Evolutionary conservation across 2,329 filamentous ascomycete genomes (phyloP).

Genomic region (Aspergillus sp.): DNA sequence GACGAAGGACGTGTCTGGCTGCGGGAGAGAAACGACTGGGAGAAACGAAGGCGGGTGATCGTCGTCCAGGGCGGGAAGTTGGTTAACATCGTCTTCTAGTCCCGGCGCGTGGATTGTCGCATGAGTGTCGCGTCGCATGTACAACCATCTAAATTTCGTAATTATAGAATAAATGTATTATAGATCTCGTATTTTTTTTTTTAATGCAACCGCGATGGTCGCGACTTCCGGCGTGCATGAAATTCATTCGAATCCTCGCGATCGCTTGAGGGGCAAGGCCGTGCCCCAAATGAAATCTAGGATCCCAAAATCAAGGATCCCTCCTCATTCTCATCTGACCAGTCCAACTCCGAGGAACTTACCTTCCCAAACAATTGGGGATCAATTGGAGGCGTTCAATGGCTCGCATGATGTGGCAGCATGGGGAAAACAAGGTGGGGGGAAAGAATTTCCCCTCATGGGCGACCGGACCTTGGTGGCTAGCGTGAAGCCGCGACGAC

Average conservation of each 20-base stretch:
- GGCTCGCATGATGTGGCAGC: slow-evolving; percentile 6
- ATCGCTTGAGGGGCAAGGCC: not conserved
- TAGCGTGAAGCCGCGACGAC: not conserved
- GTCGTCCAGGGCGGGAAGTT: slow-evolving; percentile 66
- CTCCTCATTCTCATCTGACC: not conserved
- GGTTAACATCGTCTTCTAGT: slow-evolving; percentile 69
- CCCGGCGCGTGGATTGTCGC: not conserved
- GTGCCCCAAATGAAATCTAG: not conserved
- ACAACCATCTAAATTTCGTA: not conserved
- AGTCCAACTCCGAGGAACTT: not conserved
- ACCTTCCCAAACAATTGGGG: not conserved
- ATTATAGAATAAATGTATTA: not conserved
- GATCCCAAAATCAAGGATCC: not conserved
- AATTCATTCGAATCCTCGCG: too few species aligned
- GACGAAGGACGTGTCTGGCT: slow-evolving; percentile 61
- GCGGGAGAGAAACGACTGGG: slow-evolving; percentile 49
- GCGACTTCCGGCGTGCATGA: too few species aligned
- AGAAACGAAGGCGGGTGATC: slow-evolving; percentile 62
- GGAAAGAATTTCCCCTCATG: slow-evolving; percentile 10
- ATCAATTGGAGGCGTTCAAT: not conserved
- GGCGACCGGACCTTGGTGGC: not conserved
- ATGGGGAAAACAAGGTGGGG: slow-evolving; percentile 3
- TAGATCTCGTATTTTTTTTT: not conserved
- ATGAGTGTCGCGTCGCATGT: not conserved
- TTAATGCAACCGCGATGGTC: too few species aligned